phyloP scores from a whole-genome alignment of 139 green algal species.

The Chlorella ohadii region DNA sequence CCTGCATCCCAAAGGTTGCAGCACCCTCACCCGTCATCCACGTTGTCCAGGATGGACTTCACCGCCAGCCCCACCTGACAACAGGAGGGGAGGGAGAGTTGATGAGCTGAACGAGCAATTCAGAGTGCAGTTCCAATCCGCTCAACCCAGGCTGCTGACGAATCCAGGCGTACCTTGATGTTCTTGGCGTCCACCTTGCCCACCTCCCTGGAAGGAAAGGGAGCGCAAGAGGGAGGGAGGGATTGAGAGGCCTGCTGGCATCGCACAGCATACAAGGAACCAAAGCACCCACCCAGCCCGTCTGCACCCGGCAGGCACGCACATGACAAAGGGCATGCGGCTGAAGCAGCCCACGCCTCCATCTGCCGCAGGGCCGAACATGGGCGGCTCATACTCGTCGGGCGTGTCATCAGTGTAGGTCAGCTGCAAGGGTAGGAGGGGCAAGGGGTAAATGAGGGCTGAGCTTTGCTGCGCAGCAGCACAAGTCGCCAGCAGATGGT shows the following conservation, averaged over 20 bases:
- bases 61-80: constrained; percentile 13
- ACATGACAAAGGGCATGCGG: constrained; percentile 72
- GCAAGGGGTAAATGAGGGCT: no score
- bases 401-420: constrained; percentile 80
- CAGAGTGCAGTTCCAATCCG: no score
- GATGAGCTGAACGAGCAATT: no score
- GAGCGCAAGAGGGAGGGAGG: neutral
- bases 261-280: no score
- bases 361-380: constrained; percentile 54
- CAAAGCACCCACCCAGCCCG: neutral
- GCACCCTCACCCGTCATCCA: constrained; percentile 4
- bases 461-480: no score
- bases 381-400: constrained; percentile 84
- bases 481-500: no score
- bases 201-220: constrained; percentile 44
- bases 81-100: neutral
- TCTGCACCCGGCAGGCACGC: neutral
- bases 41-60: constrained; percentile 21
- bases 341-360: constrained; percentile 61
- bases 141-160: no score
- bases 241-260: no score
- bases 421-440: constrained; percentile 39
- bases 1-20: no score
- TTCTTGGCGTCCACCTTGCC: constrained; percentile 66
- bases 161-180: constrained; percentile 58